Percentiles rank a stretch among this genome's conserved stretches.
These are phyloP conservation scores for Lodderomyces orthopsilosis DNA, from an alignment of 1,139 yeast species.

Conservation along the genomic window DNA sequence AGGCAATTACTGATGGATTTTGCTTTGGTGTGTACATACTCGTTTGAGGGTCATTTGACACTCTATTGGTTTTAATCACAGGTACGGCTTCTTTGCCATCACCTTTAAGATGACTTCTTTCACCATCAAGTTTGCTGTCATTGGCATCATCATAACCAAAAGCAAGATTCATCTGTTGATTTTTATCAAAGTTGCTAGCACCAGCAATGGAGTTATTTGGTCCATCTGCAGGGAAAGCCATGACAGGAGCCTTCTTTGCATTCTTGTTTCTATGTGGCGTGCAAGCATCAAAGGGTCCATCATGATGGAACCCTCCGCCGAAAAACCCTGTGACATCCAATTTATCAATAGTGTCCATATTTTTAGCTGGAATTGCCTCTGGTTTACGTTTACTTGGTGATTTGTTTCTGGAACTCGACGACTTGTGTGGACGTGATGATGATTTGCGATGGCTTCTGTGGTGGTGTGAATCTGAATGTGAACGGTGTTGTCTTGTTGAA, in stretches of 20 bases:
- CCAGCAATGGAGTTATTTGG: slow-evolving; percentile 88
- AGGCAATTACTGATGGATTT: slow-evolving; percentile 55
- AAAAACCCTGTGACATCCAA: slow-evolving; percentile 93
- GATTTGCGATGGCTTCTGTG: slow-evolving; percentile 12
- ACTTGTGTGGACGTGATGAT: slow-evolving; percentile 9
- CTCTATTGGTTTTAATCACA: slow-evolving; percentile 13
- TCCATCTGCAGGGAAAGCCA: slow-evolving; percentile 94
- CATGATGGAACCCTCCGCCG: slow-evolving; percentile 97
- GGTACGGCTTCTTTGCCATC: slow-evolving; percentile 5
- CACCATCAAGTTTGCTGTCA: slow-evolving; percentile 30
- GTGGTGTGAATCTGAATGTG: slow-evolving; percentile 9
- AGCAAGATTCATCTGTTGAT: slow-evolving; percentile 58
- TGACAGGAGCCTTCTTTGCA: slow-evolving; percentile 79
- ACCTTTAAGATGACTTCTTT: slow-evolving; percentile 14
- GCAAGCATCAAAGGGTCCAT: slow-evolving; percentile 98
- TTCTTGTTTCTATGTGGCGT: slow-evolving; percentile 92
- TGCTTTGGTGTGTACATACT: slow-evolving; percentile 39
- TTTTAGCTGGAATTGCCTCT: slow-evolving; percentile 49
- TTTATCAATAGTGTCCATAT: slow-evolving; percentile 89
- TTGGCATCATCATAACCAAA: slow-evolving; percentile 51
- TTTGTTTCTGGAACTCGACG: slow-evolving; percentile 20
- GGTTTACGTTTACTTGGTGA: slow-evolving; percentile 40
- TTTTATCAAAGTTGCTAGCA: slow-evolving; percentile 44
- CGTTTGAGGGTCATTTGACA: slow-evolving; percentile 19
- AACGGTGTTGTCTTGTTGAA: slow-evolving; percentile 9